Percentiles rank a stretch among this genome's conserved stretches.
Conservation (phyloP, 345 rosid species). For the Hirschfeldia incana region DNA sequence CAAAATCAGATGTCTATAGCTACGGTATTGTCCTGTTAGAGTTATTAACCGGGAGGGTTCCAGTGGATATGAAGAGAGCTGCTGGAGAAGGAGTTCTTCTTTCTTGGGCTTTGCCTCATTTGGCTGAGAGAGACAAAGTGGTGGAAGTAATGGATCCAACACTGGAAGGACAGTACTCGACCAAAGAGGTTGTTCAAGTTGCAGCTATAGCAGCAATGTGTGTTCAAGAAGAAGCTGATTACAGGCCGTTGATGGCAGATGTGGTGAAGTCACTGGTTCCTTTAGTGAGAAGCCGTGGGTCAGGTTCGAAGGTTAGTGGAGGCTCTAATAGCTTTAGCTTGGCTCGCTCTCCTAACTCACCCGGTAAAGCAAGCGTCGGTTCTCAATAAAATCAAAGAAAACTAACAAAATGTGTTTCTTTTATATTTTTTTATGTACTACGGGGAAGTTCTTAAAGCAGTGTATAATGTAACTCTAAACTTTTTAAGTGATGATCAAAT, state of each 20-base stretch:
- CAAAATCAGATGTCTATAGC: conserved; percentile 95
- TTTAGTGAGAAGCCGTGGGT: conserved; percentile 61
- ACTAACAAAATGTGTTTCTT: neutral
- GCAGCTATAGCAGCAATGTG: conserved; percentile 98
- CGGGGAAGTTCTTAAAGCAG: neutral
- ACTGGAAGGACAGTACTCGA: conserved; percentile 71
- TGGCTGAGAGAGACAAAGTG: conserved; percentile 87
- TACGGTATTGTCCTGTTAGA: conserved; percentile 90
- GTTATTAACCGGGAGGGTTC: conserved; percentile 86
- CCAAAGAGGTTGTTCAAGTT: conserved; percentile 85
- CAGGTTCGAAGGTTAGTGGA: conserved; percentile 53
- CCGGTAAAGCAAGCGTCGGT: conserved; percentile 38
- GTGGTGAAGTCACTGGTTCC: conserved; percentile 89
- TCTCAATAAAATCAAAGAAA: conserved; percentile 21
- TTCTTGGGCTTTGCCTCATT: conserved; percentile 76
- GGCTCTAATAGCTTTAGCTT: conserved; percentile 55
- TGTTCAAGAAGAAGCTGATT: conserved; percentile 86
- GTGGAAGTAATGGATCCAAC: conserved; percentile 83
- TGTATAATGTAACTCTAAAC: neutral
- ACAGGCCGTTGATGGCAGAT: conserved; percentile 94
- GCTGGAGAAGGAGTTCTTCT: conserved; percentile 86
- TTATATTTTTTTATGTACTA: neutral
- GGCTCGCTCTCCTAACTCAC: conserved; percentile 49
- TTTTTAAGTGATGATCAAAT: neutral
- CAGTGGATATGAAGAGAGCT: conserved; percentile 82